Percentiles rank a stretch among this genome's conserved stretches.
These are phyloP conservation scores for Podila verticillata DNA, from an alignment of 192 early-diverging fungal species.

Conservation along the genomic window DNA sequence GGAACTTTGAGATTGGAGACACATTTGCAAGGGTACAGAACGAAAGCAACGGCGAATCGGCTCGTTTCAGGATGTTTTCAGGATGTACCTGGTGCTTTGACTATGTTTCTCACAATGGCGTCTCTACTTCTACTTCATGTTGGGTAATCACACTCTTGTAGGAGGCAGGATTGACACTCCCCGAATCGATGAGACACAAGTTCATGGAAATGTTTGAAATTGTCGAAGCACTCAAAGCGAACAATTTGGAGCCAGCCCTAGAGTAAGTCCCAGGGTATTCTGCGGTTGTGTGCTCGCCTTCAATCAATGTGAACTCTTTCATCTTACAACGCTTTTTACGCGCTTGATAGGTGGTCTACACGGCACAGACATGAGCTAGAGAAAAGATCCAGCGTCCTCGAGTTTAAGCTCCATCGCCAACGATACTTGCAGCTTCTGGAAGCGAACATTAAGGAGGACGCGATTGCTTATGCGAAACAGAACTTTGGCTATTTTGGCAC, in stretches of 20 bases:
- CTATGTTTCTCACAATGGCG: background rate
- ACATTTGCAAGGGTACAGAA: slow-evolving; percentile 60
- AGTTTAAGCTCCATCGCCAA: slow-evolving; percentile 87
- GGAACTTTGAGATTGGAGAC: slow-evolving; percentile 84
- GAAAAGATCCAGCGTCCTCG: slow-evolving; percentile 70
- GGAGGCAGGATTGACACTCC: slow-evolving; percentile 57
- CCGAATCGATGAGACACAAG: slow-evolving; percentile 61
- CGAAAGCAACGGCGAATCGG: background rate
- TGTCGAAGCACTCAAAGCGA: slow-evolving; percentile 65
- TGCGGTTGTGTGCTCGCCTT: background rate
- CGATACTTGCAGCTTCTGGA: slow-evolving; percentile 82
- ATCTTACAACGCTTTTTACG: background rate
- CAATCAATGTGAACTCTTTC: background rate
- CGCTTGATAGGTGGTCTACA: slow-evolving; percentile 73
- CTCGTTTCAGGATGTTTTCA: no score
- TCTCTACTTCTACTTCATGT: background rate
- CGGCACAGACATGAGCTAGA: slow-evolving; percentile 65
- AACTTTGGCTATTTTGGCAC: slow-evolving; percentile 74
- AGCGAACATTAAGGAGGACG: slow-evolving; percentile 54
- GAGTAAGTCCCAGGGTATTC: slow-evolving; percentile 45
- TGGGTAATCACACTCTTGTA: background rate
- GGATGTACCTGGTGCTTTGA: background rate
- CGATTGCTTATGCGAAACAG: slow-evolving; percentile 77
- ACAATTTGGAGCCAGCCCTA: slow-evolving; percentile 73
- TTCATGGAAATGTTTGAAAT: slow-evolving; percentile 89